Evolutionary conservation across 2,329 filamentous ascomycete genomes (phyloP).

Genomic region (Aureobasidium leucospermi): DNA sequence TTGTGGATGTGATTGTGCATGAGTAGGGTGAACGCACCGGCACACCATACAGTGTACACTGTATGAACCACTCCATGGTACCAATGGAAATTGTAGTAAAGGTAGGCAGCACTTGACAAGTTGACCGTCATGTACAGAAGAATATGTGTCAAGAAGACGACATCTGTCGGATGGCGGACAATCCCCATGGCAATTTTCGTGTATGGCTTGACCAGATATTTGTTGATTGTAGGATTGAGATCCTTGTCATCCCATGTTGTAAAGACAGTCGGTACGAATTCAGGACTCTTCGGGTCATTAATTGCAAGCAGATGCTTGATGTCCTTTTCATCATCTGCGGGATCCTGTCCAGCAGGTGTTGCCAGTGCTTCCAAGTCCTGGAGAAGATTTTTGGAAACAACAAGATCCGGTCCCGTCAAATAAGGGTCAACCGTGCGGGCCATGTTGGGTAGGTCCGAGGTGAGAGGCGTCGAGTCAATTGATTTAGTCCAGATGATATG

Average conservation of each 20-base stretch:
- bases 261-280: conserved; percentile 51
- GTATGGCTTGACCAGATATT: conserved; percentile 53
- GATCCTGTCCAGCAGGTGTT: background rate
- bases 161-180: conserved; percentile 62
- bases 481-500: background rate
- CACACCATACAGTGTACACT: conserved; percentile 59
- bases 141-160: conserved; percentile 71
- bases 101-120: conserved; percentile 58
- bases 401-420: conserved; percentile 32
- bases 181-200: conserved; percentile 47
- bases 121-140: conserved; percentile 63
- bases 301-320: conserved; percentile 41
- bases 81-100: conserved; percentile 61
- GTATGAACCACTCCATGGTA: conserved; percentile 60
- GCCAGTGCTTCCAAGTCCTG: conserved; percentile 21
- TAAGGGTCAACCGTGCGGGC: conserved; percentile 23
- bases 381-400: conserved; percentile 34
- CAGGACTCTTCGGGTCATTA: conserved; percentile 41
- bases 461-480: background rate
- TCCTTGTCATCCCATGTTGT: conserved; percentile 44
- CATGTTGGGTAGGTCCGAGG: background rate
- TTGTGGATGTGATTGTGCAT: conserved; percentile 81
- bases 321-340: conserved; percentile 23
- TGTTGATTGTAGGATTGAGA: conserved; percentile 37
- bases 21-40: conserved; percentile 70